A percentile compares a stretch with the other conserved stretches of the same genome.
phyloP scores from a whole-genome alignment of 73 alveolate species.

The Uronychia binucleata region DNA sequence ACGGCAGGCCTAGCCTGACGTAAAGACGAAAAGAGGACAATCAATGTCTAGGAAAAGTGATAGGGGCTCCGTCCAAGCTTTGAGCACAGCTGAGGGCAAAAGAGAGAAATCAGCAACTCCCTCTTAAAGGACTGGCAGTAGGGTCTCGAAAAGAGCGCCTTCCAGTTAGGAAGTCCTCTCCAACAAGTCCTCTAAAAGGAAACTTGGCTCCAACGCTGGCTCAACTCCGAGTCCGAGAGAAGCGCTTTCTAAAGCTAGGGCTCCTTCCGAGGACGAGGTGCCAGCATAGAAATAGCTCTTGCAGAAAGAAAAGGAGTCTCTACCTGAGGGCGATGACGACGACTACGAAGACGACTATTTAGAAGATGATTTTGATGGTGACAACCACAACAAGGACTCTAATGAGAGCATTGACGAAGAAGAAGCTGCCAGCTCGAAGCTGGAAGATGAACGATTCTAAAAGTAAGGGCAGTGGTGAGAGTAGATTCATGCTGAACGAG shows the following conservation, averaged over 20 bases:
- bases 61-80: no score
- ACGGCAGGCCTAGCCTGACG: background rate
- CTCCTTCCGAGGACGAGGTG: background rate
- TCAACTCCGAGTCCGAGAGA: background rate
- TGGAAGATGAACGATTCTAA: background rate
- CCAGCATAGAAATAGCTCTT: background rate
- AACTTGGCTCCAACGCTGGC: background rate
- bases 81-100: background rate
- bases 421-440: background rate
- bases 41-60: background rate
- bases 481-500: background rate
- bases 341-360: background rate
- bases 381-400: no score
- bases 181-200: background rate
- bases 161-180: background rate
- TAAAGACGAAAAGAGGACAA: background rate
- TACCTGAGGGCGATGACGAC: background rate
- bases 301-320: background rate
- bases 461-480: background rate
- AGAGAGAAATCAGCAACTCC: background rate
- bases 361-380: background rate
- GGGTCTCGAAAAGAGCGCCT: background rate
- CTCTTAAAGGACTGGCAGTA: background rate
- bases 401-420: background rate
- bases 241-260: no score